Evolutionary conservation across 371 early-diverging fungal species (phyloP), one percentile per base, ranked within the genome.

Genomic region (Dinochytrium kinnereticum): DNA sequence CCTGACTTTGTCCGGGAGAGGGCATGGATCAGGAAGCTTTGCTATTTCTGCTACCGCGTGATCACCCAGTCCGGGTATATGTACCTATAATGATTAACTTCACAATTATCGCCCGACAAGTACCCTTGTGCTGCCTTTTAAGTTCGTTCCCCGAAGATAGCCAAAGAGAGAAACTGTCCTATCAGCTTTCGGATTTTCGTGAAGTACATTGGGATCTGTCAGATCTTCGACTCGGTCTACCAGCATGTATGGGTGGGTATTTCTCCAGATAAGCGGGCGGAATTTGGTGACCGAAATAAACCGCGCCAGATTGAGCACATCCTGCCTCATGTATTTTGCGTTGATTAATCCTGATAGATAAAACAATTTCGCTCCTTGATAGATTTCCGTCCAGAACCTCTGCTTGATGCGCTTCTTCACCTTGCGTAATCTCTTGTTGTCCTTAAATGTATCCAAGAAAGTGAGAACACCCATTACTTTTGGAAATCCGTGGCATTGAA

Each of bases 381-480:
- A 96, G 68, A 97, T 96, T 81, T 98, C 99, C 15, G 97, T 96
- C 99, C 98, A 98, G 88, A 98, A 98, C 76, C 99, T 92, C 66
- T 96, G 95, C 90, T 98, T 98, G 64, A 98, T 84, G 68, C 88
- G 81, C 86, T 97, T 97, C 81, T 98, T 98, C n/a, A 92, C 94
- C 21, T 89, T 90, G 68, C 92, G 90, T 68, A 96, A 86, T 28
- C 90, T 81, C 83, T 98, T 97, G 84, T 90, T 93, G 83, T 95
- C 94, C 71, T 91, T 91, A 85, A 97, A 96, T 64, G 91, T 91
- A 74, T 98, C 99, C 69, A 98, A 80, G 77, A 96, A 96, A 19
- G 99, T 98, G 68, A 98, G 81, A 15, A 98, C 94, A 39, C 98
- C 98, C 94, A 98, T 97, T 31, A 99, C 91, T 74, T 95, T 96